Percentiles rank a stretch among this genome's conserved stretches.
These are phyloP conservation scores for Prillingera fragicola DNA, from an alignment of 1,284 basidiomycete genomes.

Conservation along the genomic window DNA sequence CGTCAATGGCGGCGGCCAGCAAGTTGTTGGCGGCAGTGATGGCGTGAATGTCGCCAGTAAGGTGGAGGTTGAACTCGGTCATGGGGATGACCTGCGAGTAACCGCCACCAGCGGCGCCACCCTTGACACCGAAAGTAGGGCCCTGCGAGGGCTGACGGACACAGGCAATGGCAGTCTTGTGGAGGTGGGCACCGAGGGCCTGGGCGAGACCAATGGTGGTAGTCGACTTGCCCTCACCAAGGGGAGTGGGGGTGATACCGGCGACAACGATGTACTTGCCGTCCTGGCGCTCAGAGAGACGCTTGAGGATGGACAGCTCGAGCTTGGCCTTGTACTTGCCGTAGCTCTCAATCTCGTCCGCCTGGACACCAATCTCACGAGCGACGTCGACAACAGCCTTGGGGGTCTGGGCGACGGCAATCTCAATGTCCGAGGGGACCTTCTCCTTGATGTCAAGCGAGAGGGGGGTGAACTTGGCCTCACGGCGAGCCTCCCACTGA, in stretches of 20 bases:
- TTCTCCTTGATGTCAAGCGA: conserved; percentile 70
- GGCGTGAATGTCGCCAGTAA: conserved; percentile 98
- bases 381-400: conserved; percentile 83
- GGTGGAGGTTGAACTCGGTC: conserved; percentile 82
- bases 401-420: conserved; percentile 90
- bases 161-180: conserved; percentile 89
- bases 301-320: conserved; percentile 79
- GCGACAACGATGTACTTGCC: conserved; percentile 97
- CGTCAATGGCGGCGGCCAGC: conserved; percentile 91
- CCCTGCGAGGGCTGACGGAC: conserved; percentile 99
- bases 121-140: conserved; percentile 99
- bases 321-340: conserved; percentile 98
- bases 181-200: conserved; percentile 89
- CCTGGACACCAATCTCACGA: conserved; percentile 77
- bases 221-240: conserved; percentile 98
- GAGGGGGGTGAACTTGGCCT: conserved; percentile 67
- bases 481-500: conserved; percentile 63
- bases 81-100: conserved; percentile 99
- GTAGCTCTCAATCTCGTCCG: conserved; percentile 87
- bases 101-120: conserved; percentile 95
- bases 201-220: conserved; percentile 97
- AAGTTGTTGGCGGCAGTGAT: conserved; percentile 97
- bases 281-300: conserved; percentile 77
- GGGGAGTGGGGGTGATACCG: conserved; percentile 95
- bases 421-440: conserved; percentile 92